A percentile compares a stretch with the other conserved stretches of the same genome.
Evolutionary conservation across 75 land plant species (phyloP).

Genomic region (Picea glauca): DNA sequence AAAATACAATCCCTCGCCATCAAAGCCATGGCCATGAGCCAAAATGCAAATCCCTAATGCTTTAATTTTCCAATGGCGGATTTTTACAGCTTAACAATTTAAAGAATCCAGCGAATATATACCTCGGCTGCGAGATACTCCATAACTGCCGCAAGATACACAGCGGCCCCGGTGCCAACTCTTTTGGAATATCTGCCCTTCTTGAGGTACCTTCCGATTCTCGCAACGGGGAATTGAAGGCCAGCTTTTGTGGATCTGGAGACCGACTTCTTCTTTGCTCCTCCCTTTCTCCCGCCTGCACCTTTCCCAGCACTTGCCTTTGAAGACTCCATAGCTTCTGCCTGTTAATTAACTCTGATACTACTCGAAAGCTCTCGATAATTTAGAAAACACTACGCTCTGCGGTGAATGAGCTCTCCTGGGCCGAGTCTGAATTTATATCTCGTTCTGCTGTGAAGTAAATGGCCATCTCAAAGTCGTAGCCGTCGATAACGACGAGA

Average conservation of each 20-base stretch:
- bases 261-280: conserved; percentile 15
- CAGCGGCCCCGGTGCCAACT: conserved; percentile 29
- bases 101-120: conserved; percentile 6
- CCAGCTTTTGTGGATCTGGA: neutral
- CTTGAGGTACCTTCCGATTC: conserved; percentile 39
- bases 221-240: conserved; percentile 18
- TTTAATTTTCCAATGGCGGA: too few relatives aligned
- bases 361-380: neutral
- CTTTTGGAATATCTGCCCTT: conserved; percentile 42
- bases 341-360: neutral
- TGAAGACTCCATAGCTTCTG: neutral
- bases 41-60: too few relatives aligned
- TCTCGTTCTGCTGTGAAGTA: neutral
- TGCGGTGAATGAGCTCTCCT: neutral
- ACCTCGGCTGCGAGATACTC: conserved; percentile 13
- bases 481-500: neutral
- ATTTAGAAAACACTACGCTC: neutral
- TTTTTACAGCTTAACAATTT: too few relatives aligned
- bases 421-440: neutral
- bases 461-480: neutral
- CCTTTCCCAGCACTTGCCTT: neutral
- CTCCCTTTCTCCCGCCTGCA: conserved; percentile 22
- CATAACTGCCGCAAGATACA: conserved; percentile 21
- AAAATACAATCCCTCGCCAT: neutral
- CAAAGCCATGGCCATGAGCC: too few relatives aligned